Conservation (phyloP, 495 filamentous ascomycete genomes). For the Xylaria sp. region DNA sequence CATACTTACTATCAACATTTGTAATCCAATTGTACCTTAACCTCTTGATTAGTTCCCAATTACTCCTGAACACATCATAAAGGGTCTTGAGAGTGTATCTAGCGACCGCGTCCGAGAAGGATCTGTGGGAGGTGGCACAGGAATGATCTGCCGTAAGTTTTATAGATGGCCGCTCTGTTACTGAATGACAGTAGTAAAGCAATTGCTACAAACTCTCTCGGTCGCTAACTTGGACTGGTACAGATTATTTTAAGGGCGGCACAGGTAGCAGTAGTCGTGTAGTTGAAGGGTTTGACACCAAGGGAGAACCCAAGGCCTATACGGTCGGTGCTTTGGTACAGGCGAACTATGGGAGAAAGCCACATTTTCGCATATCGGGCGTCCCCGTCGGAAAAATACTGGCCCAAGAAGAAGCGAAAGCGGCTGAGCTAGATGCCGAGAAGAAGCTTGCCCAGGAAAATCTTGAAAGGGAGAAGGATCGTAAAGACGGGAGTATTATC, state of each 20-base stretch:
- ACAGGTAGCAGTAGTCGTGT: conserved; percentile 58
- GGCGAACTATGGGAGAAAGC: conserved; percentile 56
- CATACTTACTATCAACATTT: no score
- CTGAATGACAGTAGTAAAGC: neutral
- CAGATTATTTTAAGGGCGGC: conserved; percentile 58
- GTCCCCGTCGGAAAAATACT: conserved; percentile 57
- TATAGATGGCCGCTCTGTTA: neutral
- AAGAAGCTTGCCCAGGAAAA: conserved; percentile 35
- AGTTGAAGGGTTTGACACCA: conserved; percentile 44
- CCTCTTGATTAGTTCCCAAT: no score
- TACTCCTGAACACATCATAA: conserved; percentile 49
- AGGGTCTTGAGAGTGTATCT: conserved; percentile 51
- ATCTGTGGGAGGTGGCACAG: conserved; percentile 59
- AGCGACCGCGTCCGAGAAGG: conserved; percentile 54
- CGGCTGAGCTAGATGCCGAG: conserved; percentile 34
- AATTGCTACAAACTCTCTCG: neutral
- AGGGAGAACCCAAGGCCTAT: conserved; percentile 46
- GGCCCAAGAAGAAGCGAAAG: conserved; percentile 39
- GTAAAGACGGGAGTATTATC: conserved; percentile 63
- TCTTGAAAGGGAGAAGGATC: conserved; percentile 42
- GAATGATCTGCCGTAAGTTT: conserved; percentile 53
- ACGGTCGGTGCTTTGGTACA: conserved; percentile 60
- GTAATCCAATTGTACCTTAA: no score
- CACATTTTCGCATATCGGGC: conserved; percentile 55
- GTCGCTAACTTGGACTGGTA: conserved; percentile 24